These are phyloP conservation scores for Neoascochyta sp. DNA, from an alignment of 2,329 filamentous ascomycete species.

Conservation along the genomic window DNA sequence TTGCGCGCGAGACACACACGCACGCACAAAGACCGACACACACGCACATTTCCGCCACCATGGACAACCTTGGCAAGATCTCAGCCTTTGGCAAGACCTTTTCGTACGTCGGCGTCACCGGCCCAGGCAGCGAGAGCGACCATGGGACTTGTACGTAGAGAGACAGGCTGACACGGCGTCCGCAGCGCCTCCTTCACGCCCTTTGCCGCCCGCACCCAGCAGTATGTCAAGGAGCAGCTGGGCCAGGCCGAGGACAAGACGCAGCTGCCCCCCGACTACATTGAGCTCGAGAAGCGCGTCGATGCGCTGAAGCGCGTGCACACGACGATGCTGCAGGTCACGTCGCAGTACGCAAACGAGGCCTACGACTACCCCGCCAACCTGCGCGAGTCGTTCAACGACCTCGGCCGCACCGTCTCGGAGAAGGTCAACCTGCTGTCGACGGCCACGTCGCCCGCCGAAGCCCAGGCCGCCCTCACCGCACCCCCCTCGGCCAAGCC, in stretches of 20 bases:
- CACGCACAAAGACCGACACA: no score
- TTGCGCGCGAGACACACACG: no score
- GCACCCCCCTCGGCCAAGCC: conserved; percentile 87
- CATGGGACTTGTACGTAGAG: conserved; percentile 7
- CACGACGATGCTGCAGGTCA: conserved; percentile 94
- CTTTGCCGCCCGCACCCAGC: conserved; percentile 88
- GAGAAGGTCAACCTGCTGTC: conserved; percentile 93
- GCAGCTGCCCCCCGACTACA: conserved; percentile 93
- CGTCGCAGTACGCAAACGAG: conserved; percentile 92
- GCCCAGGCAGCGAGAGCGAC: no score
- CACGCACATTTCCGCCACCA: conserved; percentile 34
- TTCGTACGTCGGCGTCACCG: conserved; percentile 49
- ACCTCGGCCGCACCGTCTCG: conserved; percentile 89
- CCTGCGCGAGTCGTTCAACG: conserved; percentile 95
- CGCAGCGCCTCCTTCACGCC: conserved; percentile 81
- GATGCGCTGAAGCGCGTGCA: conserved; percentile 96
- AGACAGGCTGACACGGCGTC: conserved; percentile 41
- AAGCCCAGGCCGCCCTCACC: conserved; percentile 90
- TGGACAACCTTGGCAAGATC: conserved; percentile 74
- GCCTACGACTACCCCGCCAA: conserved; percentile 92
- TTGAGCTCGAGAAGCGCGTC: conserved; percentile 96
- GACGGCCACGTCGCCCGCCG: conserved; percentile 76
- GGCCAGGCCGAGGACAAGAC: conserved; percentile 94
- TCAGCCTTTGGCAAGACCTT: conserved; percentile 68
- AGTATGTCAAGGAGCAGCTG: conserved; percentile 97